A percentile compares a stretch with the other conserved stretches of the same genome.
phyloP scores from a whole-genome alignment of 345 rosid genomes.

The Excoecaria cochinchinensis region DNA sequence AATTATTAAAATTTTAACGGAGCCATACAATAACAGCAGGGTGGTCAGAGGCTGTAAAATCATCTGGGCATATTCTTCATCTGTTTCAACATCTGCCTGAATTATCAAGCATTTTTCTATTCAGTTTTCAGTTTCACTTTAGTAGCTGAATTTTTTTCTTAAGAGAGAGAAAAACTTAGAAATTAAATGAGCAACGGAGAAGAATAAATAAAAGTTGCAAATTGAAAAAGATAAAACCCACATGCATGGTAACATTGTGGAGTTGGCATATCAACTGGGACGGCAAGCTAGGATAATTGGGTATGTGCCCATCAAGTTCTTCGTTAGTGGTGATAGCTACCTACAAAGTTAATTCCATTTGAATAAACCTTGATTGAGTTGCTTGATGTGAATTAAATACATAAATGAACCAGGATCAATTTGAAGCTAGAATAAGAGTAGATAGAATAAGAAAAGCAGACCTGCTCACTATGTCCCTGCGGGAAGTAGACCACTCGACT shows the following conservation, averaged over 20 bases:
- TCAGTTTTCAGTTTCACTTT: constrained; percentile 1
- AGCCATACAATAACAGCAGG: too few species aligned
- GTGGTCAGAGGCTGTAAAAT: constrained; percentile 34
- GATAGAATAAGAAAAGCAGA: neutral
- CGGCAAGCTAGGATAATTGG: constrained; percentile 35
- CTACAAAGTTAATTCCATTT: constrained; percentile 14
- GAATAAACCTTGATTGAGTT: neutral
- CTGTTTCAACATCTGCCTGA: constrained; percentile 35
- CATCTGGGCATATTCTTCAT: constrained; percentile 36
- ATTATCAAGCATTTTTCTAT: constrained; percentile 3
- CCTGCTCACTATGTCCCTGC: constrained; percentile 41
- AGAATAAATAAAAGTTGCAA: neutral
- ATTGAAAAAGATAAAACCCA: constrained; percentile 9
- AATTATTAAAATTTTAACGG: too few species aligned
- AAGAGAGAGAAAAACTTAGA: neutral
- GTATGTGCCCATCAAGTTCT: constrained; percentile 34
- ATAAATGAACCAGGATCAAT: neutral
- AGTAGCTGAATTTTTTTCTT: neutral
- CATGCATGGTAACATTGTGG: constrained; percentile 35
- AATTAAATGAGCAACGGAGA: too few species aligned
- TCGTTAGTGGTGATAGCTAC: constrained; percentile 31
- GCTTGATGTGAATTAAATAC: neutral
- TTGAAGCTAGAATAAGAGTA: constrained; percentile 1
- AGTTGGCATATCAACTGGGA: constrained; percentile 35
- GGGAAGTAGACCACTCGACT: too few species aligned